phyloP scores from a whole-genome alignment of 2,329 filamentous ascomycete genomes.

The Xylariaceae sp. region DNA sequence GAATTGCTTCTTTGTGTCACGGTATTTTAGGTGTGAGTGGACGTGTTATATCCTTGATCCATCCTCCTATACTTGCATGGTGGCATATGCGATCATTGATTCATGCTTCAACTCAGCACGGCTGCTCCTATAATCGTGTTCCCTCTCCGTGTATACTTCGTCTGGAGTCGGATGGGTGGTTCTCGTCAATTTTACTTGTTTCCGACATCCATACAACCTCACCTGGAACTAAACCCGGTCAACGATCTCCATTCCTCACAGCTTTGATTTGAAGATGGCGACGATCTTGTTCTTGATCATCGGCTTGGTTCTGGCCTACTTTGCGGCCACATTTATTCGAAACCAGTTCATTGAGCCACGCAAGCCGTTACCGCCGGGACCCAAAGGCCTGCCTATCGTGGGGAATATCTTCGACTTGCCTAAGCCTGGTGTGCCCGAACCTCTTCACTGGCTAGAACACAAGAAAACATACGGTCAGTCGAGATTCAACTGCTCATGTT shows the following conservation, averaged over 20 bases:
- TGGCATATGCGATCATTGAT: too few relatives aligned
- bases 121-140: too few relatives aligned
- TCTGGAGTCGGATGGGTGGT: too few relatives aligned
- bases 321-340: conserved; percentile 5
- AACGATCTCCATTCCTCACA: background rate
- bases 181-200: too few relatives aligned
- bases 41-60: too few relatives aligned
- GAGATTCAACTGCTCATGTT: background rate
- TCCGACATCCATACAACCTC: too few relatives aligned
- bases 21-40: too few relatives aligned
- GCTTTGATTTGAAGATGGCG: background rate
- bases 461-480: conserved; percentile 32
- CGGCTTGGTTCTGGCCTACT: conserved; percentile 2
- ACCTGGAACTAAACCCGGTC: too few relatives aligned
- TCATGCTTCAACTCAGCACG: too few relatives aligned
- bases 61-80: too few relatives aligned
- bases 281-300: background rate
- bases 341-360: conserved; percentile 1
- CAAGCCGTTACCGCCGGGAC: conserved; percentile 42
- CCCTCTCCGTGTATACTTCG: too few relatives aligned
- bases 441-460: conserved; percentile 38
- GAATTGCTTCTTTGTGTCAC: too few relatives aligned
- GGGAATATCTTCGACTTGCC: conserved; percentile 50
- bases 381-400: conserved; percentile 41
- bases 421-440: conserved; percentile 32